Evolutionary conservation across 139 green algal genomes (phyloP), one percentile per base, ranked within the genome.

Genomic region (Volvox africanus): DNA sequence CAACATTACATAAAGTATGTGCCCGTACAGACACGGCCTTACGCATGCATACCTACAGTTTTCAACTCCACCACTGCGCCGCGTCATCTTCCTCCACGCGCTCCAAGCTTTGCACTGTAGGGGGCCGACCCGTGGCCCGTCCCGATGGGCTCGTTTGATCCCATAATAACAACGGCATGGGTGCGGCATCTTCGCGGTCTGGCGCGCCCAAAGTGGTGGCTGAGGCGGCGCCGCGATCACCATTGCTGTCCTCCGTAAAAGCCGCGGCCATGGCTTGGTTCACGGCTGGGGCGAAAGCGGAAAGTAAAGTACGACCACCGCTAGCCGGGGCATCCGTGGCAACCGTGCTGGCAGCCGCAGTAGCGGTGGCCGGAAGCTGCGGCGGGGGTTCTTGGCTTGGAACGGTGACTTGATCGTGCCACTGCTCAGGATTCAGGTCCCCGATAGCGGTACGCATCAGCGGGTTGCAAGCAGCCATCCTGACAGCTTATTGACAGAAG

Each of bases 1-100:
- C 44, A 55, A 5, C 44, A 55, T 14, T 55, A 5, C 44, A 55
- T 55, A 55, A 55, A 5, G 9, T 55, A 9, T 55, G 44, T 14
- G 44, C 5, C 44, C 44, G 44, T 14, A 55, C 44, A 9, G 44
- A 55, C 44, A 55, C 44, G 44, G 5, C 44, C 44, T 55, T 3
- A 36, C 24, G 32, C 18, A 80, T 14, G 18, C 73, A n/a, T 6
- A 61, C 33, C 76, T 61, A 61, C 30, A 18, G 20, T 21, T n/a
- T 35, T 86, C 50, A 86, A 30, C 80, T 86, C 80, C 80, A 86
- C 80, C 80, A 86, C 1, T 24, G 33, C 44, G 80, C 80, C 26
- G 80, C 80, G 28, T 73, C 80, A 26, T 86, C 80, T 55, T 86
- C 80, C 50, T 86, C 80, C 11, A 84, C 78, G 11, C 78, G 36